These are phyloP conservation scores for Cladosporium colombiae DNA, from an alignment of 2,329 filamentous ascomycete genomes.

Conservation along the genomic window DNA sequence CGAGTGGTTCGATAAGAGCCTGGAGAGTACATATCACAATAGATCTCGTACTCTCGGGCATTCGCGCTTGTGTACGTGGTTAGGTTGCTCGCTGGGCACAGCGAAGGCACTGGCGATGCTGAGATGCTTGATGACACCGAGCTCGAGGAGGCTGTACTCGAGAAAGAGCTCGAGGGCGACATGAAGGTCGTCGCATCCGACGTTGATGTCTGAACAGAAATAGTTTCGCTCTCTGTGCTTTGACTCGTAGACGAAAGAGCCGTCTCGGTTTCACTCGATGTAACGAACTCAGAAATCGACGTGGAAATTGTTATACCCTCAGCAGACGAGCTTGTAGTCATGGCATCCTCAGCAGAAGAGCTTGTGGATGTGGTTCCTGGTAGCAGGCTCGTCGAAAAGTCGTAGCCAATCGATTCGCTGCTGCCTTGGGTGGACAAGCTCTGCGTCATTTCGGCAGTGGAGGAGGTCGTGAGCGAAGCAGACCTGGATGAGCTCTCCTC, in stretches of 20 bases:
- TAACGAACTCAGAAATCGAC: neutral
- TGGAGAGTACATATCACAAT: slow-evolving; percentile 10
- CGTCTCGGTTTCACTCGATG: neutral
- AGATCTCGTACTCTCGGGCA: neutral
- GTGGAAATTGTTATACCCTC: neutral
- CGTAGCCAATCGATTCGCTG: neutral
- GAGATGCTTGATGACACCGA: neutral
- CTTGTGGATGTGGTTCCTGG: neutral
- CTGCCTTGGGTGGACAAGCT: neutral
- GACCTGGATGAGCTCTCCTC: neutral
- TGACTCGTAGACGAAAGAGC: neutral
- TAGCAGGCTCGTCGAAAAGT: neutral
- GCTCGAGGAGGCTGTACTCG: neutral
- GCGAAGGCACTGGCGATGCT: slow-evolving; percentile 3
- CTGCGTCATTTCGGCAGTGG: neutral
- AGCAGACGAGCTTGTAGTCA: neutral
- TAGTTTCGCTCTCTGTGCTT: neutral
- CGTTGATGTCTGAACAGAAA: neutral
- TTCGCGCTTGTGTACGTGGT: neutral
- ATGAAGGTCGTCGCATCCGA: neutral
- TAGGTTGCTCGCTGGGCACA: slow-evolving; percentile 2
- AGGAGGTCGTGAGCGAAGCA: neutral
- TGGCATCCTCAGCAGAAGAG: neutral
- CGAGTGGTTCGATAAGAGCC: neutral
- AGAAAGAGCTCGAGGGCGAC: neutral